A percentile compares a stretch with the other conserved stretches of the same genome.
Conservation (phyloP, 2,329 filamentous ascomycete genomes). For the Trichoderma harzianum region DNA sequence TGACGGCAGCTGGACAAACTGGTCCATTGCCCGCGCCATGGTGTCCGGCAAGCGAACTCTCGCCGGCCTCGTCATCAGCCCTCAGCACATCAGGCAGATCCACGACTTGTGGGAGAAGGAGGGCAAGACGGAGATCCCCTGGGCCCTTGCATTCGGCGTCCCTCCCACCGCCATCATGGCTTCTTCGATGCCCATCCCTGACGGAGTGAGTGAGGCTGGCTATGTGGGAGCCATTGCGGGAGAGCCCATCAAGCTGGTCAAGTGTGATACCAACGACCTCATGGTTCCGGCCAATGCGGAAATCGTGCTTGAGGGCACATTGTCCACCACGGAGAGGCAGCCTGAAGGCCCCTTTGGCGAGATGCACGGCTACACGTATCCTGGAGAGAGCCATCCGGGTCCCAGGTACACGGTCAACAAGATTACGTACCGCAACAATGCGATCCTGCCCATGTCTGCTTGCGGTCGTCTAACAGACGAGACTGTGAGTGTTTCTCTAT, state of each 20-base stretch:
- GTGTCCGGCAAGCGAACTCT: slow-evolving; percentile 42
- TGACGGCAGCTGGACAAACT: slow-evolving; percentile 22
- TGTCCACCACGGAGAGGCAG: slow-evolving; percentile 42
- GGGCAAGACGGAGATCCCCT: slow-evolving; percentile 43
- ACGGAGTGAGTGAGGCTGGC: slow-evolving; percentile 45
- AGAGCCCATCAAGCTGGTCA: slow-evolving; percentile 44
- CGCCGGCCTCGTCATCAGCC: slow-evolving; percentile 39
- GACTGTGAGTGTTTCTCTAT: background rate
- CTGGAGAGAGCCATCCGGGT: background rate
- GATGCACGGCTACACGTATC: slow-evolving; percentile 25
- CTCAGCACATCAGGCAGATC: slow-evolving; percentile 47
- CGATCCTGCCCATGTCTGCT: slow-evolving; percentile 17
- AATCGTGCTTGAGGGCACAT: slow-evolving; percentile 49
- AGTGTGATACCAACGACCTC: slow-evolving; percentile 50
- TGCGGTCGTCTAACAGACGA: slow-evolving; percentile 18
- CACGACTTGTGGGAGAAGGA: slow-evolving; percentile 44
- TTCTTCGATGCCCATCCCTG: slow-evolving; percentile 46
- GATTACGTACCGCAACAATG: slow-evolving; percentile 17
- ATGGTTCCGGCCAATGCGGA: slow-evolving; percentile 48
- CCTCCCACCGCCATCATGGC: slow-evolving; percentile 49
- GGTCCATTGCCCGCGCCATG: slow-evolving; percentile 46
- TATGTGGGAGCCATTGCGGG: slow-evolving; percentile 48
- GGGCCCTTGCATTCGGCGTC: slow-evolving; percentile 46
- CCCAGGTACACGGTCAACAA: slow-evolving; percentile 15
- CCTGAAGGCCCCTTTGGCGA: slow-evolving; percentile 51